Conservation (phyloP, 768 basidiomycete species). For the Trametes elegans region DNA sequence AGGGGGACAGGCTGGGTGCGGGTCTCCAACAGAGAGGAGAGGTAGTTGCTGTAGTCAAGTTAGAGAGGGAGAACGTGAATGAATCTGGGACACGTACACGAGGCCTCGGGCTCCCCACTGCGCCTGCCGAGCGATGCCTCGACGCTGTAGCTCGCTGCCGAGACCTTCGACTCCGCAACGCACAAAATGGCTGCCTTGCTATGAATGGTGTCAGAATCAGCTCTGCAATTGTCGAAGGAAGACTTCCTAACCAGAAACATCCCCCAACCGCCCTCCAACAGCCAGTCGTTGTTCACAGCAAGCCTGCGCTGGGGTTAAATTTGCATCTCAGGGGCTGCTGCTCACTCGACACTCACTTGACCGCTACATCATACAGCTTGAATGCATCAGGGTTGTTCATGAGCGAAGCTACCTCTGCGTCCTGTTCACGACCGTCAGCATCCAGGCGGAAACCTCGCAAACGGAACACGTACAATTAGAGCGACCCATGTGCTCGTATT, state of each 20-base stretch:
- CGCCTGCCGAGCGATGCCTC: conserved; percentile 61
- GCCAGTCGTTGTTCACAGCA: conserved; percentile 66
- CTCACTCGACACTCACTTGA: conserved; percentile 44
- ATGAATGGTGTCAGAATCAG: background rate
- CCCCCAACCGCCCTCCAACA: conserved; percentile 70
- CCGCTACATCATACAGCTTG: conserved; percentile 66
- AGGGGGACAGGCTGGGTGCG: conserved; percentile 43
- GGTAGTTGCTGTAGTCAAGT: conserved; percentile 40
- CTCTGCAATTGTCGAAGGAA: background rate
- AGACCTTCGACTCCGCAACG: conserved; percentile 63
- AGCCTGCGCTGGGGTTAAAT: conserved; percentile 40
- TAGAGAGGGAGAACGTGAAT: background rate
- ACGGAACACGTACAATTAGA: conserved; percentile 45
- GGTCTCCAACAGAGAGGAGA: conserved; percentile 45
- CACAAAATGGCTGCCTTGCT: conserved; percentile 74
- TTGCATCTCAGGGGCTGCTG: too few relatives aligned
- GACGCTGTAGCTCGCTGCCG: conserved; percentile 63
- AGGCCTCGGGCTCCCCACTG: conserved; percentile 77
- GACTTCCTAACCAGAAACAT: conserved; percentile 50
- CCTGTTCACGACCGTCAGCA: conserved; percentile 37
- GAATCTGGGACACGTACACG: conserved; percentile 43
- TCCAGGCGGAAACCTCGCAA: background rate
- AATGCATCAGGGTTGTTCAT: conserved; percentile 55
- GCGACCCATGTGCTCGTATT: conserved; percentile 69
- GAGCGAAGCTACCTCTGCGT: conserved; percentile 68